These are phyloP conservation scores for Colletotrichum orchidophilum DNA, from an alignment of 2,329 filamentous ascomycete species.

Conservation along the genomic window DNA sequence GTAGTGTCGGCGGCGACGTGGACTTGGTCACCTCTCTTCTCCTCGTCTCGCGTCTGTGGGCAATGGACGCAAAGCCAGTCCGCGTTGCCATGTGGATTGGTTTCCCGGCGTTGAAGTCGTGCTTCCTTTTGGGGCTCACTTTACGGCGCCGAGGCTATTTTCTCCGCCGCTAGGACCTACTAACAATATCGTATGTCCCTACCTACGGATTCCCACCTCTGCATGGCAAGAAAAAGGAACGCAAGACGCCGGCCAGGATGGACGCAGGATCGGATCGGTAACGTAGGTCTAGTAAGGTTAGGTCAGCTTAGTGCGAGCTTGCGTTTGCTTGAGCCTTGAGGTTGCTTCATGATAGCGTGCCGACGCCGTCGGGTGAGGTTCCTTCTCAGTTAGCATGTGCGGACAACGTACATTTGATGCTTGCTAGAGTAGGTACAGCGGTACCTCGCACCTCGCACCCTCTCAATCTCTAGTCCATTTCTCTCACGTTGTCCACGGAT, in stretches of 20 bases:
- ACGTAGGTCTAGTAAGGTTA: conserved; percentile 26
- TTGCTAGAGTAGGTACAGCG: background rate
- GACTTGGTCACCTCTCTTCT: background rate
- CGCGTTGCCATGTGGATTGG: background rate
- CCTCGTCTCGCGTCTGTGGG: background rate
- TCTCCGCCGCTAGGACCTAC: background rate
- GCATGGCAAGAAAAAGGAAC: background rate
- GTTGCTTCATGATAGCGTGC: background rate
- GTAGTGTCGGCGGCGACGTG: background rate
- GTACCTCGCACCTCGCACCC: background rate
- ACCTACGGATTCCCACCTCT: background rate
- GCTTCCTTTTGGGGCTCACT: background rate
- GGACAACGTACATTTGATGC: background rate
- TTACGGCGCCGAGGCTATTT: background rate
- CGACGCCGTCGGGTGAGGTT: background rate
- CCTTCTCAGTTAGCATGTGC: background rate
- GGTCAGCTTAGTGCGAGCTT: conserved; percentile 18
- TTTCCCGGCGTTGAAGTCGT: background rate
- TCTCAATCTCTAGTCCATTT: background rate
- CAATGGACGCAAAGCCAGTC: conserved; percentile 1
- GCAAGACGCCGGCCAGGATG: conserved; percentile 2
- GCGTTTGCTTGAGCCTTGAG: background rate
- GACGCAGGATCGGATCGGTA: conserved; percentile 26
- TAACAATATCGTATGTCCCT: background rate
- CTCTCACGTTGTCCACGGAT: conserved; percentile 19